Conservation (phyloP, 106 monocot genomes). For the Dendrobium chrysotoxum region DNA sequence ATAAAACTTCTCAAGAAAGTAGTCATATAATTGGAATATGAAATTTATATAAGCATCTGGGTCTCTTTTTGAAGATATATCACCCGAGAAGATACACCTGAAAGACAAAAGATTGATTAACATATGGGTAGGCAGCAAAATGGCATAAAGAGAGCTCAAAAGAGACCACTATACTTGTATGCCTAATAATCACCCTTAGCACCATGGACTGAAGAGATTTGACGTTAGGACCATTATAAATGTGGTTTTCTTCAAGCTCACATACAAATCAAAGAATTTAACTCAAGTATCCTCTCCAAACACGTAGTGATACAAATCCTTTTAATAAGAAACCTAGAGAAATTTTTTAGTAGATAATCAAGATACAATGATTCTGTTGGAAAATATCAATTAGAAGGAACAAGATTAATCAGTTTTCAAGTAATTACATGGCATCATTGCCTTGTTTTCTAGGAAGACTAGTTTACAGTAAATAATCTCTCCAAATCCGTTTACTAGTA, state of each 20-base stretch:
- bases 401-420: background rate
- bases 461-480: background rate
- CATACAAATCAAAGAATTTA: background rate
- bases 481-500: background rate
- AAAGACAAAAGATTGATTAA: constrained; percentile 3
- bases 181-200: background rate
- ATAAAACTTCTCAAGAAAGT: constrained; percentile 47
- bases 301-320: background rate
- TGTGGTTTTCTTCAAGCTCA: background rate
- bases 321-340: background rate
- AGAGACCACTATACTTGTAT: background rate
- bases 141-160: background rate
- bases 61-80: constrained; percentile 92
- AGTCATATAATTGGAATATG: constrained; percentile 58
- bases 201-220: background rate
- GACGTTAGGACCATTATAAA: background rate
- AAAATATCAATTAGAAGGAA: background rate
- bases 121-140: background rate
- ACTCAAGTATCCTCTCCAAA: background rate
- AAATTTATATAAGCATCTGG: constrained; percentile 60
- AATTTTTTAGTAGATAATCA: background rate
- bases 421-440: too few relatives aligned
- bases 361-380: background rate
- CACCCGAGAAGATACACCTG: constrained; percentile 87
- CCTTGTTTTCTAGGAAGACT: too few relatives aligned